Percentiles rank a stretch among this genome's conserved stretches.
phyloP scores from a whole-genome alignment of 495 filamentous ascomycete species.

The Geoglossum glabrum region DNA sequence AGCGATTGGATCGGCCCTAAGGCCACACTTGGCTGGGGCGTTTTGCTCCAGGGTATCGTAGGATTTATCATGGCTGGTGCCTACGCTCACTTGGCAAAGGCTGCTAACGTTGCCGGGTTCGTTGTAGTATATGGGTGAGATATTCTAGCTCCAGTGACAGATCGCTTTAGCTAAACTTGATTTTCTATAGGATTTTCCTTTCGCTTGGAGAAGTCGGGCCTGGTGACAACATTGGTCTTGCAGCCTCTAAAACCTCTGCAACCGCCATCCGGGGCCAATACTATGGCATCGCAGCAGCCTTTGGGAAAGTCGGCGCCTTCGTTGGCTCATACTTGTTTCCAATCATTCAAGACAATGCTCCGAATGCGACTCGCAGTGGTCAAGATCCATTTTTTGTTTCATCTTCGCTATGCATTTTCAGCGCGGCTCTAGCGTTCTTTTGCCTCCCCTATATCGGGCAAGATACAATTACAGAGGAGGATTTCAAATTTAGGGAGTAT shows the following conservation, averaged over 20 bases:
- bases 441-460: slow-evolving; percentile 19
- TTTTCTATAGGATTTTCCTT: slow-evolving; percentile 48
- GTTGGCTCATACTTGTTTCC: slow-evolving; percentile 74
- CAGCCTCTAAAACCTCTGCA: slow-evolving; percentile 72
- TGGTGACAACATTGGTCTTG: slow-evolving; percentile 76
- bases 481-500: slow-evolving; percentile 11
- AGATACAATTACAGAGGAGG: slow-evolving; percentile 20
- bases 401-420: slow-evolving; percentile 15
- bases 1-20: slow-evolving; percentile 62
- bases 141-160: too few species aligned
- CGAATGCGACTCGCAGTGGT: slow-evolving; percentile 33
- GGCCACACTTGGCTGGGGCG: slow-evolving; percentile 44
- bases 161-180: not conserved
- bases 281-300: slow-evolving; percentile 71
- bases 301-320: slow-evolving; percentile 78
- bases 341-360: slow-evolving; percentile 43
- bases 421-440: slow-evolving; percentile 13
- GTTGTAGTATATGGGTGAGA: slow-evolving; percentile 44
- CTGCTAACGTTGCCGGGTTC: slow-evolving; percentile 50
- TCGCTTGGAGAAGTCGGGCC: slow-evolving; percentile 71
- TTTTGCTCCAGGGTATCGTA: slow-evolving; percentile 48
- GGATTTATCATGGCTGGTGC: slow-evolving; percentile 74
- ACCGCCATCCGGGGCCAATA: slow-evolving; percentile 79
- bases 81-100: slow-evolving; percentile 41
- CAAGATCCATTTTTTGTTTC: slow-evolving; percentile 42